Base-by-base conservation (phyloP, 1,139 yeast genomes). In the Hemisphaericaspora lyxosophila region DNA sequence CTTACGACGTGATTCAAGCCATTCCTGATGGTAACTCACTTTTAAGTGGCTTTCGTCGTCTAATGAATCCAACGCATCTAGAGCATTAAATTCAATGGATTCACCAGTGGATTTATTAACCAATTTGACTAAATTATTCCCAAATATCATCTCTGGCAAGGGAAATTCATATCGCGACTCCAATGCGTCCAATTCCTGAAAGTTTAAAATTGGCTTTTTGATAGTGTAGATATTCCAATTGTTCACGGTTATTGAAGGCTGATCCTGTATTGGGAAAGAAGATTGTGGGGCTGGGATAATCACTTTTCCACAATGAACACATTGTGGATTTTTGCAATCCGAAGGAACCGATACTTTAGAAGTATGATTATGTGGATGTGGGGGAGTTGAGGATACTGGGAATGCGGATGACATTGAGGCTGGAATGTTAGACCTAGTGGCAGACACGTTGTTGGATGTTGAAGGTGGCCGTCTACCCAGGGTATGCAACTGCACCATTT, bases 101-200 rank as follows among this genome's bases (percentile, higher is more conserved):
- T 80, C 75, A 4, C 75, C 59, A 51, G 63, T 53, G 37, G 57
- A 55, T 31, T 64, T 70, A 43, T 69, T 61, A 3, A 57, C 60
- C 7, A 87, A 56, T 36, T 67, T 70, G n/a, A 89, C 81, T 43
- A 64, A 62, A 56, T 86, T 90, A 49, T 86, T 81, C n/a, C 97
- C 97, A 64, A 92, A 92, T 12, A 92, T 89, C 98, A 92, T 92
- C 57, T 92, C 99, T 0, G 99, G 99, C 37, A 92, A 64, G 0
- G 97, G 96, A 48, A 92, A 78, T 8, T 80, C 80, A 41, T 84
- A 73, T 39, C 73, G 53, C n/a, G 75, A 59, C 5, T 73, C 78
- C 49, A 84, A 73, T 8, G 64, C 64, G 43, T 89, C 97, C 42
- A 92, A 75, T 55, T 89, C 96, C 3, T 64, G 67, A 1, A 92